phyloP scores from a whole-genome alignment of 2,329 filamentous ascomycete species.

The Xylariaceae sp. region DNA sequence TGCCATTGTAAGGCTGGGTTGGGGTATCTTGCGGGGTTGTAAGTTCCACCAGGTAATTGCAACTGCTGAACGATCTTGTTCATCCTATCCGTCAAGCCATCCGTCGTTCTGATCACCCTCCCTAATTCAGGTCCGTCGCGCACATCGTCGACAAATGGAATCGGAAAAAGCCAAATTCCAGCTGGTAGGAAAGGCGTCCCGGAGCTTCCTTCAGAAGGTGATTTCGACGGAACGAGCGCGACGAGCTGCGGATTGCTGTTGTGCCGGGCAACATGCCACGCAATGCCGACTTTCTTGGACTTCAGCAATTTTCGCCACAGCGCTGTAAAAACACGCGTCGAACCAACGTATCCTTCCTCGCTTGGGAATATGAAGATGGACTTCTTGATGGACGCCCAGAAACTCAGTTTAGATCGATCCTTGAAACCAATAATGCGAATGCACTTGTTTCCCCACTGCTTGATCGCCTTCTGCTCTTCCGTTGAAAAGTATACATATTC shows the following conservation, averaged over 20 bases:
- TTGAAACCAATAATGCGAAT: slow-evolving; percentile 96
- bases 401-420: slow-evolving; percentile 66
- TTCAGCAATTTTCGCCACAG: slow-evolving; percentile 82
- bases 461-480: slow-evolving; percentile 77
- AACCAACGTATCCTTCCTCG: slow-evolving; percentile 85
- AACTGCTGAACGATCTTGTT: slow-evolving; percentile 77
- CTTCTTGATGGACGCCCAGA: slow-evolving; percentile 83
- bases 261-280: slow-evolving; percentile 82
- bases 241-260: slow-evolving; percentile 79
- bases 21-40: slow-evolving; percentile 83
- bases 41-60: slow-evolving; percentile 80
- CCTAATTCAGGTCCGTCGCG: slow-evolving; percentile 67
- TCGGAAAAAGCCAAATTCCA: slow-evolving; percentile 82
- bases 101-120: slow-evolving; percentile 55
- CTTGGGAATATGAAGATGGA: slow-evolving; percentile 92
- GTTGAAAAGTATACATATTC: slow-evolving; percentile 82
- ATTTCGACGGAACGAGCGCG: slow-evolving; percentile 74
- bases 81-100: slow-evolving; percentile 78
- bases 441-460: slow-evolving; percentile 75
- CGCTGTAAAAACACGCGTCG: slow-evolving; percentile 87
- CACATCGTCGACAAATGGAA: slow-evolving; percentile 89
- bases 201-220: slow-evolving; percentile 61
- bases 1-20: slow-evolving; percentile 96
- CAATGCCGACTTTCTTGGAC: slow-evolving; percentile 77
- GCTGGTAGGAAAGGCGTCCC: slow-evolving; percentile 72